A percentile compares a stretch with the other conserved stretches of the same genome.
phyloP scores from a whole-genome alignment of 108 stramenopile genomes.

The Hondaea fermentalgiana region DNA sequence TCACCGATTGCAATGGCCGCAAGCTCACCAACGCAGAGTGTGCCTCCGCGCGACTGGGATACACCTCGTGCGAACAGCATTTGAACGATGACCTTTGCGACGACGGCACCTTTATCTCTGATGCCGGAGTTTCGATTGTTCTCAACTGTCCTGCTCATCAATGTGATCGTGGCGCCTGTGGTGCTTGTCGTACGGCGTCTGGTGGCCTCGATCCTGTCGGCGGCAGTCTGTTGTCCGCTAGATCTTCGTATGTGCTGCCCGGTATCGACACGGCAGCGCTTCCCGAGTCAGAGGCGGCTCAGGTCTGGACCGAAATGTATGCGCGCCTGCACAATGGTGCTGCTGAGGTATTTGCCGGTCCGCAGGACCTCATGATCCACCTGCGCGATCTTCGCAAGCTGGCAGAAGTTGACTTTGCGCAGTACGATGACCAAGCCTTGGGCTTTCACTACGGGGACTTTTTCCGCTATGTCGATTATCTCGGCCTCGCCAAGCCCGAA shows the following conservation, averaged over 20 bases:
- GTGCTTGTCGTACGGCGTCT: not conserved
- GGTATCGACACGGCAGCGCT: not conserved
- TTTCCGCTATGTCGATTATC: not conserved
- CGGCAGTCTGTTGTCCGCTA: no score
- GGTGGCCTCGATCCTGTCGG: no score
- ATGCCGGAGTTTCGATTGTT: not conserved
- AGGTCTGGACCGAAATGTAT: not conserved
- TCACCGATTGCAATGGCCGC: not conserved
- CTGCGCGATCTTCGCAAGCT: not conserved
- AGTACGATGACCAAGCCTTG: not conserved
- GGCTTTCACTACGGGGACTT: not conserved
- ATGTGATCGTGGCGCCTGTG: constrained; percentile 6
- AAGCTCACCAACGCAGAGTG: not conserved
- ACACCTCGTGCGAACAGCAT: not conserved
- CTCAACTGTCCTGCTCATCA: not conserved
- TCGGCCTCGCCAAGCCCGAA: not conserved
- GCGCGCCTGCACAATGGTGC: not conserved
- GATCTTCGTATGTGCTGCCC: not conserved
- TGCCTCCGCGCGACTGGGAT: not conserved
- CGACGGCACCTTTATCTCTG: not conserved
- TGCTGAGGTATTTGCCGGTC: not conserved
- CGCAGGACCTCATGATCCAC: not conserved
- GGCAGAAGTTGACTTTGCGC: not conserved
- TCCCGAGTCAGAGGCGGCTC: not conserved
- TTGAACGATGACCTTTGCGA: not conserved